Percentiles rank a stretch among this genome's conserved stretches.
These are phyloP conservation scores for Chrysochromulina parva DNA, from an alignment of 78 protist genomes.

Conservation along the genomic window DNA sequence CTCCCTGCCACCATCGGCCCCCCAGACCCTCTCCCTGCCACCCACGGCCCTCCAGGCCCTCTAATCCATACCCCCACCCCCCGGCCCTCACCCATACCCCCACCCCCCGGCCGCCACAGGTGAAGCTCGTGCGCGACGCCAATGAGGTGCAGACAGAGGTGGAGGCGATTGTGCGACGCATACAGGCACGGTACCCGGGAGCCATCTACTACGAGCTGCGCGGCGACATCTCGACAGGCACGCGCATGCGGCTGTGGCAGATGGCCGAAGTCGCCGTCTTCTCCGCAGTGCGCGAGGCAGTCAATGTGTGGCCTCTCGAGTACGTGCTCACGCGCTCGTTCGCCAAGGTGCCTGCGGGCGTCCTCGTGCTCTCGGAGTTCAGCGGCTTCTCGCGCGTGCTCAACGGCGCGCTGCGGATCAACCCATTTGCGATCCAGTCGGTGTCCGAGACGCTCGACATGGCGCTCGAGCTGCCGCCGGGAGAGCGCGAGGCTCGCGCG, in stretches of 20 bases:
- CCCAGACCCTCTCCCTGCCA: too few relatives aligned
- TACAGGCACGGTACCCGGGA: not conserved
- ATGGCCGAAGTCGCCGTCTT: not conserved
- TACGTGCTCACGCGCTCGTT: not conserved
- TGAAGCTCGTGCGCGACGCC: not conserved
- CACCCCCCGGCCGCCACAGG: not conserved
- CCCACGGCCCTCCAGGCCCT: too few relatives aligned
- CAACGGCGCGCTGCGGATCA: not conserved
- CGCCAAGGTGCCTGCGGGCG: not conserved
- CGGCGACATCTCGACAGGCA: too few relatives aligned
- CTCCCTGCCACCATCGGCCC: too few relatives aligned
- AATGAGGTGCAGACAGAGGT: not conserved
- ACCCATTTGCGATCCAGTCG: not conserved
- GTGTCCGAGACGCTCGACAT: not conserved
- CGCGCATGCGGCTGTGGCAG: not conserved
- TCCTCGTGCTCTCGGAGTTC: not conserved
- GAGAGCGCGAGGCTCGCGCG: not conserved
- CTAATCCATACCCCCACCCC: too few relatives aligned
- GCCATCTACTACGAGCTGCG: not conserved
- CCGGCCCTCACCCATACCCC: not conserved
- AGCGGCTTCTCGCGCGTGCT: not conserved
- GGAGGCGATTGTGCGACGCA: not conserved
- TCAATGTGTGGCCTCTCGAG: conserved; percentile 12
- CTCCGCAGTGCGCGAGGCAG: not conserved
- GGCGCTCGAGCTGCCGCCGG: not conserved